These are phyloP conservation scores for Kingdonia uniflora DNA, from an alignment of 164 flowering plant genomes.

Conservation along the genomic window DNA sequence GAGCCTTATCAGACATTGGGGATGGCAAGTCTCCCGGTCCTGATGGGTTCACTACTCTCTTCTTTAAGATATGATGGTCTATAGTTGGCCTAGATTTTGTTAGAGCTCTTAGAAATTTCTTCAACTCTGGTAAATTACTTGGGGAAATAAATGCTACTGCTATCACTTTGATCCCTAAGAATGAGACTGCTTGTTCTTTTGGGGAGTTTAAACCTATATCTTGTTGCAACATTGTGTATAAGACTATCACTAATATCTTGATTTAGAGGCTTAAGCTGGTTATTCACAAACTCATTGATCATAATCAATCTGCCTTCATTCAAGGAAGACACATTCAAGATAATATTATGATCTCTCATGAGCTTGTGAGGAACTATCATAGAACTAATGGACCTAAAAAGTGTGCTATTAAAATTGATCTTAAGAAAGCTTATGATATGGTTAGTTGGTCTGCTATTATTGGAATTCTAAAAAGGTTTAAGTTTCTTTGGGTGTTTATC, in stretches of 20 bases:
- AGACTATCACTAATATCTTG: too few relatives aligned
- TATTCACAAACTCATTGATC: neutral
- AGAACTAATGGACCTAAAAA: too few relatives aligned
- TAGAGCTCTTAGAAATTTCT: neutral
- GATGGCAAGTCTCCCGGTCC: neutral
- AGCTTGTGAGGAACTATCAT: too few relatives aligned
- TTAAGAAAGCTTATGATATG: too few relatives aligned
- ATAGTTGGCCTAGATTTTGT: neutral
- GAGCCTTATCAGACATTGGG: too few relatives aligned
- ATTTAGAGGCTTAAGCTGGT: too few relatives aligned
- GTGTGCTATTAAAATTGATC: too few relatives aligned
- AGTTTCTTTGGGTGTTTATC: too few relatives aligned
- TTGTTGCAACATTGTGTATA: neutral
- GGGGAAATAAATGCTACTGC: neutral
- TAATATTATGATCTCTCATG: neutral
- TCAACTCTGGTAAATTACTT: neutral
- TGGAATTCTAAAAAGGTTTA: too few relatives aligned
- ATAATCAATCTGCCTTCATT: neutral
- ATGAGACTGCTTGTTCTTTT: slow-evolving; percentile 14
- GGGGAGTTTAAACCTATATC: slow-evolving; percentile 8
- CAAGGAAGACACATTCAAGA: neutral
- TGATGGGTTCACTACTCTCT: neutral
- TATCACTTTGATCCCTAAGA: slow-evolving; percentile 13
- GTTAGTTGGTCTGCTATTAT: neutral
- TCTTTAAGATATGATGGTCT: neutral